Evolutionary conservation across 2,329 filamentous ascomycete species (phyloP), one percentile per base, ranked within the genome.

Genomic region (Paecilomyces sp.): DNA sequence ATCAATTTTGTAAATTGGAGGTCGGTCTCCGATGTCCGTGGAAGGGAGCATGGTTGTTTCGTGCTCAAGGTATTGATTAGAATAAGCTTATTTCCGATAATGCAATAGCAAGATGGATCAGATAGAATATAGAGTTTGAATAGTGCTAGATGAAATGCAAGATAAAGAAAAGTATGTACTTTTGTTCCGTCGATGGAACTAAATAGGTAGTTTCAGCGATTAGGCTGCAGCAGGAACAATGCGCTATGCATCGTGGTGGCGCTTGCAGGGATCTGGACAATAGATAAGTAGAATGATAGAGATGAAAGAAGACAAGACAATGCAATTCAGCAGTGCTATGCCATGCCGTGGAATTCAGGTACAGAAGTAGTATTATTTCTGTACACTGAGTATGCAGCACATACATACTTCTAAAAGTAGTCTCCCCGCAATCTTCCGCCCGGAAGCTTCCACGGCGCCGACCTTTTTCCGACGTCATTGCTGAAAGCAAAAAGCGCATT

Each of bases 1-100:
- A 63, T 87, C 79, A 63, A 86, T 85, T 12, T 64, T 74, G 66
- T 79, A 81, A 9, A 68, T 65, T 7, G 79, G 79, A 12, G 68
- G 68, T 12, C 57, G 56, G 31, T 68, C 61, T 25, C 51, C 51
- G 13, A 22, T 2, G 2, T 47, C 22, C 13, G 11, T 30, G 51
- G 22, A 24, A 22, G 2, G 51, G 51, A 13, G 18, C 28, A 53
- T 53, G 22, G n/a, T 25, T 13, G n/a, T 22, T 11, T 53, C 25
- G 22, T 22, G 1, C 41, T 22, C n/a, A 8, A 47, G 41, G 3
- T 3, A n/a, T n/a, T 22, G 6, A 18, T 7, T 47, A 47, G 9
- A 18, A 18, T 47, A 18, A 18, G 18, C 3, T 15, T 47, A 22
- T 18, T 22, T 47, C 18, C 8, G 15, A 47, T 47, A 9, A 9